These are phyloP conservation scores for Hansenula sp. DNA, from an alignment of 1,139 yeast species.

Conservation along the genomic window DNA sequence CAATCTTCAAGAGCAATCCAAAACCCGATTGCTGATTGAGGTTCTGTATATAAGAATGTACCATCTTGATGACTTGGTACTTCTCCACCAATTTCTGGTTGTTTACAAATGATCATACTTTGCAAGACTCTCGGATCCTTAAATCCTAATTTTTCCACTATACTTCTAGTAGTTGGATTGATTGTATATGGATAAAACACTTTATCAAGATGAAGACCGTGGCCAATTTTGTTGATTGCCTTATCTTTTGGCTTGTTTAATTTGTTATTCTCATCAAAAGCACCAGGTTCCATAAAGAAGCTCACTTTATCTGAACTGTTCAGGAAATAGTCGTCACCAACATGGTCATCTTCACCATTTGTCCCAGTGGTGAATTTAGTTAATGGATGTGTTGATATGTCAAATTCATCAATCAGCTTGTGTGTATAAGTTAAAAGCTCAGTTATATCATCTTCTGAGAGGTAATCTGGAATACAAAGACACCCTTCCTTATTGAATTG, in stretches of 20 bases:
- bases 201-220: conserved; percentile 58
- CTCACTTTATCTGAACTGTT: conserved; percentile 66
- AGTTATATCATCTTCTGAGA: conserved; percentile 36
- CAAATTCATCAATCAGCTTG: conserved; percentile 43
- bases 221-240: conserved; percentile 77
- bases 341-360: conserved; percentile 45
- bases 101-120: conserved; percentile 78
- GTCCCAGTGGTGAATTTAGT: conserved; percentile 65
- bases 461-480: conserved; percentile 54
- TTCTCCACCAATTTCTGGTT: conserved; percentile 68
- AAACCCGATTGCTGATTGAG: conserved; percentile 70
- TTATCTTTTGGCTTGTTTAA: conserved; percentile 47
- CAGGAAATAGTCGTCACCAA: conserved; percentile 72
- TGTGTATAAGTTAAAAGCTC: conserved; percentile 40
- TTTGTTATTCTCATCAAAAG: conserved; percentile 42
- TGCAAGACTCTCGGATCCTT: conserved; percentile 70
- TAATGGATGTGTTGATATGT: conserved; percentile 58
- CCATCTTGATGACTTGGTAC: conserved; percentile 83
- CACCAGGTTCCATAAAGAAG: conserved; percentile 70
- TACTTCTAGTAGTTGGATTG: conserved; percentile 42
- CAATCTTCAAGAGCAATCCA: conserved; percentile 85
- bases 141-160: conserved; percentile 50
- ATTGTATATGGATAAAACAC: conserved; percentile 48
- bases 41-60: conserved; percentile 66
- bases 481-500: conserved; percentile 56